Base-by-base conservation (phyloP, 1,139 yeast species). In the Zhuliangozyma parablackwelliae region DNA sequence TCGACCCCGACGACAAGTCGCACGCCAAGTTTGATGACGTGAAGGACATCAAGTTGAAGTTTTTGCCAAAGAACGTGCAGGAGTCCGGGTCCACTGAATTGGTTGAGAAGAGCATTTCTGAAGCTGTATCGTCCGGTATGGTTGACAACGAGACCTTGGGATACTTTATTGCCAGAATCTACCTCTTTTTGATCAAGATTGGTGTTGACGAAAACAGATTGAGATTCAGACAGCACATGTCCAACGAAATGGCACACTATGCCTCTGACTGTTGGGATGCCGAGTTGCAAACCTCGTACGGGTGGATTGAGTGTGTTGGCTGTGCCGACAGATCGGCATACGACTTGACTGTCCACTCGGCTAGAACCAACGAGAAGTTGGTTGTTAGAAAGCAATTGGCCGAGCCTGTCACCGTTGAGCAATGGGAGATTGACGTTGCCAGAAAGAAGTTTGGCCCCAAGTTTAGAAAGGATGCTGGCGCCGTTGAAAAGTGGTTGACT, bases 261-360 rank as follows among this genome's bases (percentile, higher is more conserved):
- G 98, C 98, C 42, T 82, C 96, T 49, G 99, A 94, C 69, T 94
- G 99, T 74, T 94, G 99, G 99, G 99, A 94, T 70, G 97, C 96
- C 47, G 99, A 94, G 72, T 75, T 94, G 54, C 82, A 86, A 54
- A 84, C 96, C 30, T 86, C 96, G 28, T 94, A 87, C 58, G 97
- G 99, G 51, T 94, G 99, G 99, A 85, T 94, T 54, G 99, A 94
- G 70, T 92, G 98, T 80, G 97, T 92, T 57, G 99, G 99, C 51
- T 92, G 98, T 72, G 99, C 99, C 46, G 99, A 94, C 66, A 82
- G 99, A 72, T 87, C 96, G 35, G 99, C 99, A 32, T 94, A 89
- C 61, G 99, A 94, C 68, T 79, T 94, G 64, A 78, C 92, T 37
- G 98, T 94, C 41, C 99, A 94, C 60, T 69, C 97, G 35, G 94